These are phyloP conservation scores for Tarenaya hassleriana DNA, from an alignment of 345 rosid genomes.

Conservation along the genomic window DNA sequence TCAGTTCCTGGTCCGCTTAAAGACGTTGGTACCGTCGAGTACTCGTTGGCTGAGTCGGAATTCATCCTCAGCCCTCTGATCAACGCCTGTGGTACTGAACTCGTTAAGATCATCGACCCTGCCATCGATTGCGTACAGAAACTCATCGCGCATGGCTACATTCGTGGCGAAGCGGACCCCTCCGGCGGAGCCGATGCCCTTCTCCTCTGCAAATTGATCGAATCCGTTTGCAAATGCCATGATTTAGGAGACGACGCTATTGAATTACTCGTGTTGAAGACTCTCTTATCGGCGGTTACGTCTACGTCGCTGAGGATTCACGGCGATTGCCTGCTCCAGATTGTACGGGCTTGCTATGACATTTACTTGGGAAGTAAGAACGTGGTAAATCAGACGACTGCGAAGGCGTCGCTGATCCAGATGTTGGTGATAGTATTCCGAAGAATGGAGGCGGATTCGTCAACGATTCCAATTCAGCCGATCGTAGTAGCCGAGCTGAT, in stretches of 20 bases:
- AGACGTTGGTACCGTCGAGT: slow-evolving; percentile 60
- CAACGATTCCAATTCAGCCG: slow-evolving; percentile 85
- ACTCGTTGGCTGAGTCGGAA: slow-evolving; percentile 77
- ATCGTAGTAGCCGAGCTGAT: slow-evolving; percentile 91
- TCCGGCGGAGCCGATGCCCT: slow-evolving; percentile 62
- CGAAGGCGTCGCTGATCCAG: slow-evolving; percentile 92
- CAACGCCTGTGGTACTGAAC: slow-evolving; percentile 63
- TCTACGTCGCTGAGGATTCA: slow-evolving; percentile 82
- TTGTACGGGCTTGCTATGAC: slow-evolving; percentile 90
- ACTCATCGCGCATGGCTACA: slow-evolving; percentile 76
- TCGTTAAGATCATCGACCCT: slow-evolving; percentile 86
- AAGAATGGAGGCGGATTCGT: slow-evolving; percentile 98
- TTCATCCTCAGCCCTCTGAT: slow-evolving; percentile 71
- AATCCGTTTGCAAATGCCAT: slow-evolving; percentile 76
- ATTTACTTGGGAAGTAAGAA: slow-evolving; percentile 86
- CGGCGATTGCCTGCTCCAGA: slow-evolving; percentile 75
- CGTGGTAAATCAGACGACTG: slow-evolving; percentile 89
- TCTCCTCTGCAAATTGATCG: slow-evolving; percentile 57
- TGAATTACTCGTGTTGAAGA: slow-evolving; percentile 63
- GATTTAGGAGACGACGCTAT: slow-evolving; percentile 78
- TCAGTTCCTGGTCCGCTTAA: slow-evolving; percentile 78
- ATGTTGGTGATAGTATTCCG: slow-evolving; percentile 91
- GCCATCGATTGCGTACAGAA: slow-evolving; percentile 86
- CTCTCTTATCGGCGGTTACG: slow-evolving; percentile 77
- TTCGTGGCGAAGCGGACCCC: slow-evolving; percentile 91